Percentiles rank a stretch among this genome's conserved stretches.
Evolutionary conservation across 1,284 basidiomycete species (phyloP).

Genomic region (Boletellus sp.): DNA sequence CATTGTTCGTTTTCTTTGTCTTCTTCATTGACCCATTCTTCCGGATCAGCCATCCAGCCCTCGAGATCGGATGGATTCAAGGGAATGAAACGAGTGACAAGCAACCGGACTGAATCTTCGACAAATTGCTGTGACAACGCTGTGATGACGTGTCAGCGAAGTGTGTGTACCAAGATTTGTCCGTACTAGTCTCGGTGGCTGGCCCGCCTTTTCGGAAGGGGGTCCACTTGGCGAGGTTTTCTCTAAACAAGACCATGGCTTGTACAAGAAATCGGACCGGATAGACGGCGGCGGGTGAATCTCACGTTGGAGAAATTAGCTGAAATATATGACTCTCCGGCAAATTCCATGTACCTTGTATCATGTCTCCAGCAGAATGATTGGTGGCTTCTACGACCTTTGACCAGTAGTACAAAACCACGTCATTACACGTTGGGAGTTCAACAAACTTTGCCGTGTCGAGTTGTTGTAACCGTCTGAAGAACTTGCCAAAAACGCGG

Average conservation of each 20-base stretch:
- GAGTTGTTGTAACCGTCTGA: constrained; percentile 67
- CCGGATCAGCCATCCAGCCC: constrained; percentile 78
- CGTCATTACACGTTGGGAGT: constrained; percentile 59
- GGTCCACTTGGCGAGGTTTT: constrained; percentile 73
- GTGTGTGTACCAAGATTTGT: constrained; percentile 1
- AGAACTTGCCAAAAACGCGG: constrained; percentile 71
- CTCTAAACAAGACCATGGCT: constrained; percentile 86
- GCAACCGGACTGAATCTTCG: constrained; percentile 70
- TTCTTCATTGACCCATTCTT: constrained; percentile 86
- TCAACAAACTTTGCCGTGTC: constrained; percentile 55
- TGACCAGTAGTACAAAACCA: constrained; percentile 76
- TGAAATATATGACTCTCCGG: background rate
- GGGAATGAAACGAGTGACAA: constrained; percentile 81
- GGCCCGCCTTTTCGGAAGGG: constrained; percentile 57
- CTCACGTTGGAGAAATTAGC: constrained; percentile 37
- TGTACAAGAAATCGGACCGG: constrained; percentile 82
- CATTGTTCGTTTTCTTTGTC: constrained; percentile 85
- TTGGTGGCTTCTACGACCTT: constrained; percentile 67
- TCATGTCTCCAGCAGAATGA: constrained; percentile 43
- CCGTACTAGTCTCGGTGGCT: constrained; percentile 56
- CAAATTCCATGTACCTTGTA: constrained; percentile 46
- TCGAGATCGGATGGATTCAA: constrained; percentile 77
- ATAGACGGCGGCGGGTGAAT: constrained; percentile 48
- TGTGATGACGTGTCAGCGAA: constrained; percentile 32
- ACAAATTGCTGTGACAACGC: constrained; percentile 76